Base-by-base conservation (phyloP, 2,329 filamentous ascomycete genomes). In the Trichoderma sp. region DNA sequence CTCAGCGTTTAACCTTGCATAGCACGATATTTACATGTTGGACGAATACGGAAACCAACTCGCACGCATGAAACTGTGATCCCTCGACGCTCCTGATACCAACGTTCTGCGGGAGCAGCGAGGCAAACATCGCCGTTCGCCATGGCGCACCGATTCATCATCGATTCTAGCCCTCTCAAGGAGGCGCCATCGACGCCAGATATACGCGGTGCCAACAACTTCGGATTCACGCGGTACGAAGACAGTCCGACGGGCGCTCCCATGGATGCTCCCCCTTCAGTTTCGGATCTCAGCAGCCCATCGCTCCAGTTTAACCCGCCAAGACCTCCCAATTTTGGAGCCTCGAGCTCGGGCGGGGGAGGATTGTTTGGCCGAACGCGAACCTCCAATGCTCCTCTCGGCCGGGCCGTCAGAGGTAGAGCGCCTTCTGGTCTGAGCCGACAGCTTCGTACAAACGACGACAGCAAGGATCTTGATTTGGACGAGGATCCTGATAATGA, bases 201-300 rank as follows among this genome's bases (percentile, higher is more conserved):
- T 28, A 81, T 82, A 71, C 79, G 77, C 70, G 79, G 79, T 36
- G 78, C 78, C 67, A 77, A 76, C 69, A 75, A 75, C 34, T 78
- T 79, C 24, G 82, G 79, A 47, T 76, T 80, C 56, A 84, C 83
- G 53, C 79, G 79, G 47, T 82, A 83, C 51, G 83, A 79, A 72
- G 82, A 85, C 9, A 81, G 83, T 64, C 85, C 86, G 34, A 85
- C 86, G 47, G 88, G 86, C 3, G 89, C 87, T 2, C 87, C 87
- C 6, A 84, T 84, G 21, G 87, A 84, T 0, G 84, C 84, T 32
- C 86, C 86, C 11, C 84, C 84, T 1, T 86, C 87, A 32, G 85
- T 83, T 34, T 86, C 86, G 14, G 88, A 83, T 75, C 79, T 89
- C 47, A 85, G 86, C 71, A 88, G 86, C 79, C 88, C 87, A 47